Evolutionary conservation across 2,329 filamentous ascomycete genomes (phyloP).

Genomic region (Phyllosticta capitalensis): DNA sequence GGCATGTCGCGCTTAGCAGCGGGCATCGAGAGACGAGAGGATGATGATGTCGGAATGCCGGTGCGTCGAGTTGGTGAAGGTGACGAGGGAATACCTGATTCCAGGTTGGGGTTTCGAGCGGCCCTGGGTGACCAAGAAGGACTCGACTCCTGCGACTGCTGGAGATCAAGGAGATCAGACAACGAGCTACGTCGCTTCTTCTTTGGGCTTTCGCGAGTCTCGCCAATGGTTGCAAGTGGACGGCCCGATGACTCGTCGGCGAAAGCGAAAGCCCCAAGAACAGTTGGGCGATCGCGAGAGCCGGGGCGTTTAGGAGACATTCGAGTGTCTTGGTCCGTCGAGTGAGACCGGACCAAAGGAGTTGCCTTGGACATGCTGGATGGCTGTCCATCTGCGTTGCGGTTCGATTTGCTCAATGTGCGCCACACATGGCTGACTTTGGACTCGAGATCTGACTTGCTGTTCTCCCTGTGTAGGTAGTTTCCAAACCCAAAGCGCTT

Average conservation of each 20-base stretch:
- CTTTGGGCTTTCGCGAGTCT: conserved; percentile 38
- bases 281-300: conserved; percentile 46
- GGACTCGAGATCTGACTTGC: conserved; percentile 60
- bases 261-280: conserved; percentile 39
- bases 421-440: conserved; percentile 72
- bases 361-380: conserved; percentile 58
- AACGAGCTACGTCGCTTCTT: conserved; percentile 87
- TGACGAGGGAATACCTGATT: conserved; percentile 23
- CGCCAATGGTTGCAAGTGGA: conserved; percentile 34
- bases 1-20: conserved; percentile 1
- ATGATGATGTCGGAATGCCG: conserved; percentile 27
- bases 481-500: conserved; percentile 71
- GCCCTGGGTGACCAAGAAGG: conserved; percentile 31
- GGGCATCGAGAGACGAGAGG: conserved; percentile 31
- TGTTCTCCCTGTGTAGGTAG: conserved; percentile 65
- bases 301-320: conserved; percentile 41
- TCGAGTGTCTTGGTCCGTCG: conserved; percentile 57
- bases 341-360: conserved; percentile 57
- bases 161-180: conserved; percentile 68
- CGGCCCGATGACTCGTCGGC: conserved; percentile 37
- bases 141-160: conserved; percentile 38
- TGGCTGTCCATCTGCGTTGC: conserved; percentile 49
- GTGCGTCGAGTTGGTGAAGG: conserved; percentile 26
- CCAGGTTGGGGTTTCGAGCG: conserved; percentile 19
- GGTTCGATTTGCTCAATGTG: conserved; percentile 71